These are phyloP conservation scores for Logfia minima DNA, from an alignment of 129 eudicot genomes.

Conservation along the genomic window DNA sequence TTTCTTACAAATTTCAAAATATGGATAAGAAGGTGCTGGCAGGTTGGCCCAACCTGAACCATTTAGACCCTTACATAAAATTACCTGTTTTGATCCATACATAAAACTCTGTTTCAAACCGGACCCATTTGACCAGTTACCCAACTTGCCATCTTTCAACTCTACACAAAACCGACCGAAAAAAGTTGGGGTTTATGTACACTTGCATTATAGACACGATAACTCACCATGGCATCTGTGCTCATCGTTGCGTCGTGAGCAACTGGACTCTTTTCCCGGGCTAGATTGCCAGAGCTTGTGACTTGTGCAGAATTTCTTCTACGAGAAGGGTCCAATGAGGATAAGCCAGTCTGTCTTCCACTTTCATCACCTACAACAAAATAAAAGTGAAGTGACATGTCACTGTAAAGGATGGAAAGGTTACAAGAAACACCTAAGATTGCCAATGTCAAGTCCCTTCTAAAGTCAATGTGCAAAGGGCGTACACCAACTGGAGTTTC, in stretches of 20 bases:
- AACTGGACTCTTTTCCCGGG: constrained; percentile 75
- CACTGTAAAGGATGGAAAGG: background rate
- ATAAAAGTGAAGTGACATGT: background rate
- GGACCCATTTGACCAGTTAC: background rate
- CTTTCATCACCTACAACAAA: constrained; percentile 58
- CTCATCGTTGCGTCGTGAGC: constrained; percentile 53
- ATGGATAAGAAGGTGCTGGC: background rate
- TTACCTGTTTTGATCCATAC: background rate
- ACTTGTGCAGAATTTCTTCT: constrained; percentile 55
- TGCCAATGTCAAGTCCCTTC: too few species aligned
- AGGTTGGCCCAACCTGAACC: background rate
- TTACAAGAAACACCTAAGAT: too few species aligned
- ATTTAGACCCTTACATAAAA: background rate
- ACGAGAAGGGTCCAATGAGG: constrained; percentile 64
- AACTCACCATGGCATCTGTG: constrained; percentile 72
- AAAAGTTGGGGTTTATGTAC: background rate
- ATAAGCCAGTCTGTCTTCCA: constrained; percentile 44
- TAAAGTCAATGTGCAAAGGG: too few species aligned
- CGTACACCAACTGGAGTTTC: too few species aligned
- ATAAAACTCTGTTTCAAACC: background rate
- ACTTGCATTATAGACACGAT: background rate
- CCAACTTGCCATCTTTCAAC: background rate
- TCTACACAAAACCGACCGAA: background rate
- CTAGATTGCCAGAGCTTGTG: constrained; percentile 43
- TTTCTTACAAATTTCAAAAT: background rate